phyloP scores from a whole-genome alignment of 805 yeast species.

The Debaryomyces hansenii region DNA sequence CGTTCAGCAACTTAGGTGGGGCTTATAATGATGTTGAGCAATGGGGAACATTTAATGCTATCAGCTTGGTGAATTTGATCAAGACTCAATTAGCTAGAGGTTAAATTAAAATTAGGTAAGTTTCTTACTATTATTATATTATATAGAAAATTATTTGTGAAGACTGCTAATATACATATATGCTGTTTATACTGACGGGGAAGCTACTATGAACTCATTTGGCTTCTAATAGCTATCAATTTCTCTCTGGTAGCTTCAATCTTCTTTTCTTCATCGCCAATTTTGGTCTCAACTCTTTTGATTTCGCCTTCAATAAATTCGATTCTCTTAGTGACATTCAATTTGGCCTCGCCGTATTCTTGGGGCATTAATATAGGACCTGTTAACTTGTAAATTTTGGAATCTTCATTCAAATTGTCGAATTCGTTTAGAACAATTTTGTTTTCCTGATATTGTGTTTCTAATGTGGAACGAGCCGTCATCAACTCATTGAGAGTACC shows the following conservation, averaged over 20 bases:
- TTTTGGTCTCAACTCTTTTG: constrained; percentile 66
- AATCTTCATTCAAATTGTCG: constrained; percentile 56
- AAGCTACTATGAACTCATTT: constrained; percentile 12
- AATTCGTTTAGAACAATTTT: constrained; percentile 86
- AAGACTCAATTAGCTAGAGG: constrained; percentile 71
- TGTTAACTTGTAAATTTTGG: constrained; percentile 82
- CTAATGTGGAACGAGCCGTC: constrained; percentile 78
- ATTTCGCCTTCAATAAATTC: constrained; percentile 86
- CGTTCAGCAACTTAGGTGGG: constrained; percentile 54
- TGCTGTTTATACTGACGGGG: neutral
- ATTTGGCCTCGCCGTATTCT: constrained; percentile 75
- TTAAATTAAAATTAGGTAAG: constrained; percentile 15
- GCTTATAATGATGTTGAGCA: constrained; percentile 68
- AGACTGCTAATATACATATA: constrained; percentile 3
- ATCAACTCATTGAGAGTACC: constrained; percentile 52
- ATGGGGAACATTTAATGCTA: constrained; percentile 70
- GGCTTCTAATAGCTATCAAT: constrained; percentile 47
- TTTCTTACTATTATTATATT: neutral
- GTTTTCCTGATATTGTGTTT: constrained; percentile 93
- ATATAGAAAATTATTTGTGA: constrained; percentile 1
- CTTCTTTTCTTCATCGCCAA: constrained; percentile 45
- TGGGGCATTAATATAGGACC: constrained; percentile 94
- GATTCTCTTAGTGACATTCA: constrained; percentile 83
- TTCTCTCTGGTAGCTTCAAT: constrained; percentile 62
- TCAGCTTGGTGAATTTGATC: constrained; percentile 64